Evolutionary conservation across 2,329 filamentous ascomycete genomes (phyloP).

Genomic region (Trichothecium roseum): DNA sequence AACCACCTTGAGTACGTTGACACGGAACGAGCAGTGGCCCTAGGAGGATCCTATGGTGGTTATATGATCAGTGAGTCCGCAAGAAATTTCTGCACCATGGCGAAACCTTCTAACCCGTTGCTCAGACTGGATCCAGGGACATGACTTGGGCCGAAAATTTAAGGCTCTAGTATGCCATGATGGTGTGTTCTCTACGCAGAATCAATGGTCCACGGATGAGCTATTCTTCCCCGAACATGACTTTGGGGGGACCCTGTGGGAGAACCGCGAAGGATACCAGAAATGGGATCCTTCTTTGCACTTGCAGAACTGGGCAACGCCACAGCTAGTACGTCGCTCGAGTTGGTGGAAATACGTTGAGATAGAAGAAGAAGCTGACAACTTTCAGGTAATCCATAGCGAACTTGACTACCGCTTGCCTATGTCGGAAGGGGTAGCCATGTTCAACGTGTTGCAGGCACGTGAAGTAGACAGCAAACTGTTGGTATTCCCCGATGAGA

Average conservation of each 20-base stretch:
- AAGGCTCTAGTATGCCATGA: slow-evolving; percentile 84
- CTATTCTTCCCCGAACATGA: slow-evolving; percentile 63
- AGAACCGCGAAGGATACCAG: slow-evolving; percentile 52
- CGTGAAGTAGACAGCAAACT: slow-evolving; percentile 67
- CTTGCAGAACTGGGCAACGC: slow-evolving; percentile 68
- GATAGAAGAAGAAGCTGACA: neutral
- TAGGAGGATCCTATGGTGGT: slow-evolving; percentile 67
- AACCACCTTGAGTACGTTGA: slow-evolving; percentile 59
- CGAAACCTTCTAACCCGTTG: neutral
- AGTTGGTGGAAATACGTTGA: slow-evolving; percentile 3
- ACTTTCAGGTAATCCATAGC: slow-evolving; percentile 58
- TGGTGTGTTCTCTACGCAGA: slow-evolving; percentile 66
- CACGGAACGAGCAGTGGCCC: slow-evolving; percentile 55
- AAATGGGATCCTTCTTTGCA: slow-evolving; percentile 59
- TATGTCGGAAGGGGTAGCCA: slow-evolving; percentile 72
- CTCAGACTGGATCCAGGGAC: slow-evolving; percentile 79
- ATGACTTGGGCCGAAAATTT: slow-evolving; percentile 72
- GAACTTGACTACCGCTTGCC: slow-evolving; percentile 84
- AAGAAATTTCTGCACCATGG: neutral
- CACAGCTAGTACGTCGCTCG: slow-evolving; percentile 57
- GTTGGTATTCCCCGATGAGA: slow-evolving; percentile 70
- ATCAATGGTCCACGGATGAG: slow-evolving; percentile 55
- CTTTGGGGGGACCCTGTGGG: slow-evolving; percentile 52
- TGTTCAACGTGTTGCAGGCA: slow-evolving; percentile 78
- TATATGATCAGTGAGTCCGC: slow-evolving; percentile 57